Percentiles rank a stretch among this genome's conserved stretches.
These are phyloP conservation scores for Carex sylvatica DNA, from an alignment of 202 grass and related monocot genomes.

Conservation along the genomic window DNA sequence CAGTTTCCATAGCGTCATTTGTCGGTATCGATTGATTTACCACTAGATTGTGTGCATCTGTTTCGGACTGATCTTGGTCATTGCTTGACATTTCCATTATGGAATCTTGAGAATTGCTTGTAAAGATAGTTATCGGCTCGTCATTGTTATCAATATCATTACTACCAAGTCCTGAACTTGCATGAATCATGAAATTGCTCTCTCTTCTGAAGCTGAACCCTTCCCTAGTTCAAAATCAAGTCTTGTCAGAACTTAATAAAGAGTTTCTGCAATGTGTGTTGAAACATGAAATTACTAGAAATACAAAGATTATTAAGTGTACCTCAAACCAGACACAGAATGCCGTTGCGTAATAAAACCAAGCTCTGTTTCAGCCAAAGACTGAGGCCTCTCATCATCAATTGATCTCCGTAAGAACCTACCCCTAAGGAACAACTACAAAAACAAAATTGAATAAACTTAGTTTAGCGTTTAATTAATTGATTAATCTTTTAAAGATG, in stretches of 20 bases:
- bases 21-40: conserved; percentile 22
- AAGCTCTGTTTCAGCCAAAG: conserved; percentile 43
- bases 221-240: conserved; percentile 70
- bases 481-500: conserved; percentile 25
- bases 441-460: conserved; percentile 17
- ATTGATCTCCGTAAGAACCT: conserved; percentile 36
- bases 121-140: background rate
- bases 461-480: background rate
- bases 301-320: conserved; percentile 15
- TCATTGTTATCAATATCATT: conserved; percentile 14
- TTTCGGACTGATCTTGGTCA: conserved; percentile 10
- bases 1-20: conserved; percentile 1
- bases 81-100: background rate
- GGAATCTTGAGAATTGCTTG: conserved; percentile 14
- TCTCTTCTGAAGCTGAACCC: conserved; percentile 40
- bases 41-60: background rate
- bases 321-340: conserved; percentile 65
- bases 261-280: background rate
- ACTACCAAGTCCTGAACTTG: conserved; percentile 18
- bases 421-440: conserved; percentile 69
- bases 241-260: conserved; percentile 35
- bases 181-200: conserved; percentile 20
- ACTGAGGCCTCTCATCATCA: conserved; percentile 31
- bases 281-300: background rate
- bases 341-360: conserved; percentile 48